Evolutionary conservation across 139 green algal species (phyloP).

Genomic region (Limnomonas spitsbergensis): DNA sequence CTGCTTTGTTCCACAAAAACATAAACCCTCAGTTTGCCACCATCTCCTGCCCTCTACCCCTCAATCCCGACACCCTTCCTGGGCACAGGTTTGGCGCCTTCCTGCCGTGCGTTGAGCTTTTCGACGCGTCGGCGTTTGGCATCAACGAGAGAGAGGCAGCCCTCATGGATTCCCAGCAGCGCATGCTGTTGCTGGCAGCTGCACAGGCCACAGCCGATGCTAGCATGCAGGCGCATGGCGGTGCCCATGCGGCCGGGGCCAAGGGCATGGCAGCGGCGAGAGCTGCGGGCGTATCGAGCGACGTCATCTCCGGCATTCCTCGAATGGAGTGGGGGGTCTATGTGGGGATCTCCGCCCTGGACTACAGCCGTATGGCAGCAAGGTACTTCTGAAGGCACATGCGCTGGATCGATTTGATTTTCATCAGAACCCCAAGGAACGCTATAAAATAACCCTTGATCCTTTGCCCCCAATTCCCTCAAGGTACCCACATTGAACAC

Average conservation of each 20-base stretch:
- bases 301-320: background rate
- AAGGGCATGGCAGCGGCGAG: background rate
- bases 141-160: slow-evolving; percentile 54
- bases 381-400: background rate
- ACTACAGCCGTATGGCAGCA: slow-evolving; percentile 61
- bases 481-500: no score
- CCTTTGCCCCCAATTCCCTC: no score
- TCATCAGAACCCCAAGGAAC: no score
- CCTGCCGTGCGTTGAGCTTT: slow-evolving; percentile 46
- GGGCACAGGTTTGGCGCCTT: slow-evolving; percentile 54
- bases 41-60: no score
- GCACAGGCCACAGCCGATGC: slow-evolving; percentile 16
- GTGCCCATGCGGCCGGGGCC: no score
- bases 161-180: slow-evolving; percentile 82
- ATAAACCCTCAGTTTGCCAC: no score
- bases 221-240: background rate
- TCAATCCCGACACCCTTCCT: no score
- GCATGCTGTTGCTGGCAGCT: slow-evolving; percentile 66
- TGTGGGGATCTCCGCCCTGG: slow-evolving; percentile 64
- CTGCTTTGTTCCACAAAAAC: no score
- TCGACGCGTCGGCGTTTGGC: slow-evolving; percentile 71
- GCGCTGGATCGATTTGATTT: no score
- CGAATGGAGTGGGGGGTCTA: slow-evolving; percentile 45
- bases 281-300: background rate
- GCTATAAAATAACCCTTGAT: no score